These are phyloP conservation scores for Ceratocystis variospora DNA, from an alignment of 2,329 filamentous ascomycete species.

Conservation along the genomic window DNA sequence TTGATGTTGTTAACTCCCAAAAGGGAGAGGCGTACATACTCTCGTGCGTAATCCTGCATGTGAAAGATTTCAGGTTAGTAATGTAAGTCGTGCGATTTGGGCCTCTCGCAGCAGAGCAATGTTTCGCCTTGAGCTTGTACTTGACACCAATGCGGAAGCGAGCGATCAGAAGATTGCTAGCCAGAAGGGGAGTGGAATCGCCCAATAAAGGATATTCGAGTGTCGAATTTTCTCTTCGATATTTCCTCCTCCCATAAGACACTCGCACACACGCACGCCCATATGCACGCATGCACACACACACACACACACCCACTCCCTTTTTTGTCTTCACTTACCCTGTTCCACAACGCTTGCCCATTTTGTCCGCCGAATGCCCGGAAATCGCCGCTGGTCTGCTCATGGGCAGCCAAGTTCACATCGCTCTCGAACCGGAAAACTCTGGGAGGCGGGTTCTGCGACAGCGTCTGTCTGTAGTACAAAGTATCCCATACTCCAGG, in stretches of 20 bases:
- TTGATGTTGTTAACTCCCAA: constrained; percentile 46
- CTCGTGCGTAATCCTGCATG: constrained; percentile 34
- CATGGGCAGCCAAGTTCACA: constrained; percentile 28
- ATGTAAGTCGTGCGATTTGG: background rate
- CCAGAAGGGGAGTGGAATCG: too few relatives aligned
- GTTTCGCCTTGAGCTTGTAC: background rate
- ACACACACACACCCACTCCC: background rate
- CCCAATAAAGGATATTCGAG: too few relatives aligned
- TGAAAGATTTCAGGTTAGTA: background rate
- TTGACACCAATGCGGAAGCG: too few relatives aligned
- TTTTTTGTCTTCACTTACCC: constrained; percentile 24
- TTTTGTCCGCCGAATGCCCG: constrained; percentile 26
- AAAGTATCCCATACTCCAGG: constrained; percentile 40
- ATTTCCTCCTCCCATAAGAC: too few relatives aligned
- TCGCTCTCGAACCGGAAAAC: constrained; percentile 34
- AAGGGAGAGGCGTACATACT: constrained; percentile 40
- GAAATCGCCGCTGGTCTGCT: constrained; percentile 28
- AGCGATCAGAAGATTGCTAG: too few relatives aligned
- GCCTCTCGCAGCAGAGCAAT: background rate
- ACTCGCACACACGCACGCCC: too few relatives aligned
- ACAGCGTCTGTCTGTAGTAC: constrained; percentile 34
- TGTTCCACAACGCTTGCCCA: constrained; percentile 31
- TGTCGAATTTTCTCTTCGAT: too few relatives aligned
- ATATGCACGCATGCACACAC: too few relatives aligned
- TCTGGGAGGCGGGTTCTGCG: constrained; percentile 25